Evolutionary conservation across 192 early-diverging fungal genomes (phyloP), one percentile per base, ranked within the genome.

Genomic region (Allomyces arbusculus): DNA sequence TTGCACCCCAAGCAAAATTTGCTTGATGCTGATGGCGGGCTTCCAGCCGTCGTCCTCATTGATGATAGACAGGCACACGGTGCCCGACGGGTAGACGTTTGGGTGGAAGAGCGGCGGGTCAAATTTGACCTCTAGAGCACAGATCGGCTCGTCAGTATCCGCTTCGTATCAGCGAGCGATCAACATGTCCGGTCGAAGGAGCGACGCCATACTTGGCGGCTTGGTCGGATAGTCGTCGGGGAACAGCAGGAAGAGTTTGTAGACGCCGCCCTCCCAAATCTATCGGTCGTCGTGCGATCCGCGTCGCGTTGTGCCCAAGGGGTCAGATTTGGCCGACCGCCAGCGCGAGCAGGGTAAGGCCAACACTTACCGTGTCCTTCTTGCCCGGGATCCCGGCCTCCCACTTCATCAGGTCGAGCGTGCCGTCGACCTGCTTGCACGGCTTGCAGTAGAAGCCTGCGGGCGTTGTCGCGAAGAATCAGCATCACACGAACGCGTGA

Each of bases 41-140:
- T 92, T 92, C 91, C 91, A 94, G 43, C 77, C 94, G 67, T 97
- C 86, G 20, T 96, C 92, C 62, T 91, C 92, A 68, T 95, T 93
- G 64, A 99, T 74, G 69, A 99, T 99, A 1, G 92, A 94, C 61
- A 99, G 76, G 66, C 95, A 99, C 23, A 99, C 92, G 3, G 93
- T 96, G 66, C 95, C 95, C 4, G 91, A 93, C 22, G 95, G 95
- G 69, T 95, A 98, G 23, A 98, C 85, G 70, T 99, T 99, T 3
- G 94, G 94, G 71, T 91, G 89, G 75, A 90, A 91, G n/a, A 90
- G 79, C 45, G 86, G 81, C 20, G 84, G 87, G 12, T 73, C 80
- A 64, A 89, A 90, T 75, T 87, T 84, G 70, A 78, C 79, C 50
- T 58, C 50, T 58, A 58, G 19, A 69, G 23, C 6, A 62, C n/a